Evolutionary conservation across 257 asterid species (phyloP).

Genomic region (Paulownia fortunei): DNA sequence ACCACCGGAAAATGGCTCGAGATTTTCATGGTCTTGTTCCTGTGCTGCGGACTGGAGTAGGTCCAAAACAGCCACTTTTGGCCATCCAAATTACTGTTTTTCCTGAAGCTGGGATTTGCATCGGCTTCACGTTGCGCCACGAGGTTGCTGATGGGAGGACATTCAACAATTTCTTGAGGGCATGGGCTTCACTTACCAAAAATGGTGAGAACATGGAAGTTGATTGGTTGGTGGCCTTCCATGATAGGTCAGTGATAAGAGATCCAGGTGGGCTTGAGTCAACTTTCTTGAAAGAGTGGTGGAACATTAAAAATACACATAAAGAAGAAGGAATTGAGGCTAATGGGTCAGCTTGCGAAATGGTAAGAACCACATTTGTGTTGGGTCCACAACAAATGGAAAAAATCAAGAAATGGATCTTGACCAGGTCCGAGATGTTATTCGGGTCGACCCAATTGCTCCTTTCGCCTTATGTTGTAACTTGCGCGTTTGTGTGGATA

Average conservation of each 20-base stretch:
- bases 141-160: conserved; percentile 67
- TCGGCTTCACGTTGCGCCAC: conserved; percentile 56
- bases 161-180: conserved; percentile 53
- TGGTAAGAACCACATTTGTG: conserved; percentile 42
- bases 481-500: conserved; percentile 46
- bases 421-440: conserved; percentile 33
- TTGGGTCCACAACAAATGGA: conserved; percentile 46
- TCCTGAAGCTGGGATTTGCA: conserved; percentile 47
- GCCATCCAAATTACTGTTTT: conserved; percentile 55
- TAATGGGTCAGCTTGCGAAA: background rate
- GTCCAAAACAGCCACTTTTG: conserved; percentile 36
- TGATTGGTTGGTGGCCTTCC: conserved; percentile 30
- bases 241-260: conserved; percentile 44
- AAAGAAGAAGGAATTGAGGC: background rate
- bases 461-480: conserved; percentile 39
- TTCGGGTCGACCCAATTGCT: conserved; percentile 46
- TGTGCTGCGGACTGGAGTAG: conserved; percentile 9
- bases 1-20: conserved; percentile 31
- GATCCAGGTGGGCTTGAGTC: conserved; percentile 38
- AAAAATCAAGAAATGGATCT: conserved; percentile 45
- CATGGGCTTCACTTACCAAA: conserved; percentile 40
- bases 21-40: conserved; percentile 45
- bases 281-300: conserved; percentile 36
- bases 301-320: background rate
- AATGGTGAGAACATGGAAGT: background rate